Evolutionary conservation across 2,329 filamentous ascomycete genomes (phyloP).

Genomic region (Bretziella fagacearum): DNA sequence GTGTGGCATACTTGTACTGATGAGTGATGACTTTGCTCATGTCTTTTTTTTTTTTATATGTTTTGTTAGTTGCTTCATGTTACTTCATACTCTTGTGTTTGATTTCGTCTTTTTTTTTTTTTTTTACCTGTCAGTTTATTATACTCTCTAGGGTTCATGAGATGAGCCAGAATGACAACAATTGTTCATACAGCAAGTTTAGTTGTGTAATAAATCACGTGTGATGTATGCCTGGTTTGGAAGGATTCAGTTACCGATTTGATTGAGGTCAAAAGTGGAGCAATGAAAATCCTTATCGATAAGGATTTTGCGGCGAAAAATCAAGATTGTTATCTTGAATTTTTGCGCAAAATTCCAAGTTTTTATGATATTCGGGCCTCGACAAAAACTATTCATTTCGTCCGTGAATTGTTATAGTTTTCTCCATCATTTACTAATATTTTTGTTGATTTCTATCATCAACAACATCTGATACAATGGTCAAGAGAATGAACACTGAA

Average conservation of each 20-base stretch:
- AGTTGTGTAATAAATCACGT: no score
- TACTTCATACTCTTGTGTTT: no score
- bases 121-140: not conserved
- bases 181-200: no score
- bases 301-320: conserved; percentile 7
- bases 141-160: not conserved
- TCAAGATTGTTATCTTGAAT: conserved; percentile 7
- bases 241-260: not conserved
- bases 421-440: conserved; percentile 1
- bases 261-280: conserved; percentile 5
- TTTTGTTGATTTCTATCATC: conserved; percentile 8
- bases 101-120: not conserved
- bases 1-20: not conserved
- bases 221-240: not conserved
- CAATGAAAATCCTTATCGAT: conserved; percentile 14
- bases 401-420: not conserved
- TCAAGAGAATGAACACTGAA: conserved; percentile 32
- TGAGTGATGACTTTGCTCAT: conserved; percentile 4
- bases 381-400: not conserved
- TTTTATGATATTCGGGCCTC: not conserved
- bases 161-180: conserved; percentile 1
- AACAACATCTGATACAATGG: conserved; percentile 22
- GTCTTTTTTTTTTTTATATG: not conserved
- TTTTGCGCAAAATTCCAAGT: not conserved
- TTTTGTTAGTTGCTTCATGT: not conserved